These are phyloP conservation scores for Hyaloperonospora brassicae DNA, from an alignment of 352 stramenopile species.

Conservation along the genomic window DNA sequence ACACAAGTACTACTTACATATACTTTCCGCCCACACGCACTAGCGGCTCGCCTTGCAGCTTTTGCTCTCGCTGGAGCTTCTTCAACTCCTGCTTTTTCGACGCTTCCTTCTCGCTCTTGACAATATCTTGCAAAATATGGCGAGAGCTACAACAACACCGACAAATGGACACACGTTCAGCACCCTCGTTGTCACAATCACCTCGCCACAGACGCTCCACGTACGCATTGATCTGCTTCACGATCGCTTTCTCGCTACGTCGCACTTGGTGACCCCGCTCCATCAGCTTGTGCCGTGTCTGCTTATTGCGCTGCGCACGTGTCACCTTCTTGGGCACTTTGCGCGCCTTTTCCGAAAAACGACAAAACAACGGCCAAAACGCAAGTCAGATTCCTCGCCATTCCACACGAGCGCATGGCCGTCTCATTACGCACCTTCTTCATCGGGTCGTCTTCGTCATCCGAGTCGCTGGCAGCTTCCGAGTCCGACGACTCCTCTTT, in stretches of 20 bases:
- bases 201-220: slow-evolving; percentile 4
- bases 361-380: not conserved
- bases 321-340: slow-evolving; percentile 60
- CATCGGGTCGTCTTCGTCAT: slow-evolving; percentile 33
- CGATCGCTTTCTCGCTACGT: slow-evolving; percentile 57
- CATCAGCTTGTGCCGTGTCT: slow-evolving; percentile 70
- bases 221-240: slow-evolving; percentile 85
- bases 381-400: not conserved
- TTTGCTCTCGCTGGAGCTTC: slow-evolving; percentile 66
- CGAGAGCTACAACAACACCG: slow-evolving; percentile 31
- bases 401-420: slow-evolving; percentile 1
- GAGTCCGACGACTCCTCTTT: slow-evolving; percentile 48
- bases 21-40: slow-evolving; percentile 67
- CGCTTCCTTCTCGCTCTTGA: slow-evolving; percentile 57
- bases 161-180: slow-evolving; percentile 2
- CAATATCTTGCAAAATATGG: slow-evolving; percentile 60
- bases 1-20: slow-evolving; percentile 34
- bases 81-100: slow-evolving; percentile 68
- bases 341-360: slow-evolving; percentile 9
- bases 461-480: slow-evolving; percentile 31
- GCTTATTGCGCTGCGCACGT: slow-evolving; percentile 68
- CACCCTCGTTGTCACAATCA: not conserved
- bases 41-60: slow-evolving; percentile 65
- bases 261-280: slow-evolving; percentile 57
- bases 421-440: slow-evolving; percentile 15